A percentile compares a stretch with the other conserved stretches of the same genome.
Conservation (phyloP, 805 yeast genomes). For the Clavispora fructus region DNA sequence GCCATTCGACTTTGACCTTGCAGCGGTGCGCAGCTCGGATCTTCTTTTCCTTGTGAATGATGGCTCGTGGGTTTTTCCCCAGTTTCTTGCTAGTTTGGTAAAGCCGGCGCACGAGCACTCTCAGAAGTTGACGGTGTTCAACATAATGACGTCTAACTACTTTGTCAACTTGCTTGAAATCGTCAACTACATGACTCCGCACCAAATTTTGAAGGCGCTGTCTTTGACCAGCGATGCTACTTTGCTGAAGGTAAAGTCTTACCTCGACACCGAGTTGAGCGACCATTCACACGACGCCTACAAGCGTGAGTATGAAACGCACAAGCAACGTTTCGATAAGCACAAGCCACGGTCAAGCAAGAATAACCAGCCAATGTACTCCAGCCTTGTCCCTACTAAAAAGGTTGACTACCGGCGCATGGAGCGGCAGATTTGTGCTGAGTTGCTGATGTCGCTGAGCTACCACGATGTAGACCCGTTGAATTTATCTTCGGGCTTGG, state of each 20-base stretch:
- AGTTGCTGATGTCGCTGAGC: conserved; percentile 21
- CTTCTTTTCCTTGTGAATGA: conserved; percentile 34
- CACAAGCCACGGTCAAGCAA: neutral
- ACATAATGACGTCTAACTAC: conserved; percentile 36
- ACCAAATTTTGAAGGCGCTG: conserved; percentile 36
- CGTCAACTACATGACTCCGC: conserved; percentile 27
- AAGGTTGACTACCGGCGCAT: conserved; percentile 5
- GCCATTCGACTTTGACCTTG: conserved; percentile 12
- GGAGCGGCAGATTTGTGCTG: conserved; percentile 11
- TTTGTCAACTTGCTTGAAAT: conserved; percentile 35
- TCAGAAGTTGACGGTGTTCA: conserved; percentile 32
- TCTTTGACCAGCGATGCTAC: conserved; percentile 24
- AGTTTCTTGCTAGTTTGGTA: conserved; percentile 16
- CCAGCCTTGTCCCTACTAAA: neutral
- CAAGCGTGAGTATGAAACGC: neutral
- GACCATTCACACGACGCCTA: neutral
- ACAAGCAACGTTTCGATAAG: neutral
- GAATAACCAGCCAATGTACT: neutral
- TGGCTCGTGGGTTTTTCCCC: conserved; percentile 28
- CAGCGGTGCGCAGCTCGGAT: conserved; percentile 19
- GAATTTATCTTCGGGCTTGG: conserved; percentile 22
- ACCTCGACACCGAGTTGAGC: conserved; percentile 22
- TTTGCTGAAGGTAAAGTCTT: conserved; percentile 20
- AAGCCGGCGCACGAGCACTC: conserved; percentile 1
- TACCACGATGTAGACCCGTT: conserved; percentile 25